Conservation (phyloP, 2,329 filamentous ascomycete species). For the Acarospora socialis region DNA sequence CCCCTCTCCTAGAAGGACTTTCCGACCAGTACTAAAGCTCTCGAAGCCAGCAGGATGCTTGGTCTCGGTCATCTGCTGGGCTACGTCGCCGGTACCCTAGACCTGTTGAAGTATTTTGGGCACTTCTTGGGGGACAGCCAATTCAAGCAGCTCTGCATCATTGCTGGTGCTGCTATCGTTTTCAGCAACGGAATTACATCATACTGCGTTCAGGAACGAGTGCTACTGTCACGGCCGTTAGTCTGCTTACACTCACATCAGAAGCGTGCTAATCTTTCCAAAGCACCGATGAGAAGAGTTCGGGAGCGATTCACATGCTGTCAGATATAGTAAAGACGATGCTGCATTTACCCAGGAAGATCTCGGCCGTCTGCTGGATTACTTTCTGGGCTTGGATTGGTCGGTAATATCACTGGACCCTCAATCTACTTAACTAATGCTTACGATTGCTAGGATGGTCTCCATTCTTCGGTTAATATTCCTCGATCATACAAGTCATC, state of each 20-base stretch:
- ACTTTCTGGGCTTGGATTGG: slow-evolving; percentile 8
- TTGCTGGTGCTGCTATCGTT: not conserved
- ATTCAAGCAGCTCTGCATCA: slow-evolving; percentile 7
- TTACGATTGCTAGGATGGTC: slow-evolving; percentile 3
- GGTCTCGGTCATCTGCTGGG: slow-evolving; percentile 6
- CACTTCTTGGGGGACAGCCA: slow-evolving; percentile 1
- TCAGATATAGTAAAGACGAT: slow-evolving; percentile 2
- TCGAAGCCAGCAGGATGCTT: slow-evolving; percentile 7
- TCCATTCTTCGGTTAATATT: slow-evolving; percentile 7
- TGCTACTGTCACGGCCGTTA: slow-evolving; percentile 1
- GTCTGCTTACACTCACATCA: not conserved
- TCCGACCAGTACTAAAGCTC: not conserved
- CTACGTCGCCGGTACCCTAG: slow-evolving; percentile 4
- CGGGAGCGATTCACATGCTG: not conserved
- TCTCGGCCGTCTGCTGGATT: slow-evolving; percentile 7
- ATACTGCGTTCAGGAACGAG: slow-evolving; percentile 2
- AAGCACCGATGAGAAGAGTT: not conserved
- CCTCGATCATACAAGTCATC: too few relatives aligned
- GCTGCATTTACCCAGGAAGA: slow-evolving; percentile 6
- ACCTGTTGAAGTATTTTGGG: slow-evolving; percentile 1
- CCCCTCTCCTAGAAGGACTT: not conserved
- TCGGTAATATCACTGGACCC: not conserved
- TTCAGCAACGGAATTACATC: slow-evolving; percentile 1
- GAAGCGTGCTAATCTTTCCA: not conserved
- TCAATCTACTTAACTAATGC: not conserved